These are phyloP conservation scores for Biancaea sappan DNA, from an alignment of 306 rosid species.

Conservation along the genomic window DNA sequence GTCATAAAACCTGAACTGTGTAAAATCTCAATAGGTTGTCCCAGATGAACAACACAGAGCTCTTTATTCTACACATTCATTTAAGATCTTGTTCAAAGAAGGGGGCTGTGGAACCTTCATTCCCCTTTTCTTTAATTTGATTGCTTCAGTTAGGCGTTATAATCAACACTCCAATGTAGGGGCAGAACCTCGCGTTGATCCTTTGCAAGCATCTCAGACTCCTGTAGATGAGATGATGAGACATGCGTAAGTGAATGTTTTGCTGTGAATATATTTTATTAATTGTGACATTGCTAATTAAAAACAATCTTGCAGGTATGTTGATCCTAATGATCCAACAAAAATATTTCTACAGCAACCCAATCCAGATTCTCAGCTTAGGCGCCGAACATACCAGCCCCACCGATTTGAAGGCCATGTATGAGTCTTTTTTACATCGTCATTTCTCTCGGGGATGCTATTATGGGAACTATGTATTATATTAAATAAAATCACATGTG, in stretches of 20 bases:
- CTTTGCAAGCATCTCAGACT: slow-evolving; percentile 89
- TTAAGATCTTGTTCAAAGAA: slow-evolving; percentile 93
- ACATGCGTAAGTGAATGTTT: slow-evolving; percentile 74
- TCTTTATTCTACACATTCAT: slow-evolving; percentile 79
- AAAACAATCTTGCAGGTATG: slow-evolving; percentile 70
- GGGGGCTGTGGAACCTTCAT: slow-evolving; percentile 97
- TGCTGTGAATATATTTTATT: neutral
- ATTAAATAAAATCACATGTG: slow-evolving; percentile 24
- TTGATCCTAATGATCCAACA: slow-evolving; percentile 97
- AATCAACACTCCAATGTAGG: slow-evolving; percentile 51
- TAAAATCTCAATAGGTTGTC: slow-evolving; percentile 58
- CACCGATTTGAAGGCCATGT: slow-evolving; percentile 52
- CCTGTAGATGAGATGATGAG: slow-evolving; percentile 99
- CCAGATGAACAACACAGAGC: slow-evolving; percentile 80
- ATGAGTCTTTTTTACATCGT: slow-evolving; percentile 10
- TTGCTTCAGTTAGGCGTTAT: slow-evolving; percentile 79
- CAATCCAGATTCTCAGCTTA: slow-evolving; percentile 70
- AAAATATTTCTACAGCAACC: slow-evolving; percentile 97
- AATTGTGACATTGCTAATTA: slow-evolving; percentile 5
- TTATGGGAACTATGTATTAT: slow-evolving; percentile 23
- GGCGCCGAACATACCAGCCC: slow-evolving; percentile 91
- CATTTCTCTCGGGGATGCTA: neutral
- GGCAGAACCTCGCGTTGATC: slow-evolving; percentile 65
- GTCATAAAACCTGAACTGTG: slow-evolving; percentile 6
- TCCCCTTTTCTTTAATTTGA: slow-evolving; percentile 93